Base-by-base conservation (phyloP, 768 basidiomycete genomes). In the Pleurotus tuber-regium region DNA sequence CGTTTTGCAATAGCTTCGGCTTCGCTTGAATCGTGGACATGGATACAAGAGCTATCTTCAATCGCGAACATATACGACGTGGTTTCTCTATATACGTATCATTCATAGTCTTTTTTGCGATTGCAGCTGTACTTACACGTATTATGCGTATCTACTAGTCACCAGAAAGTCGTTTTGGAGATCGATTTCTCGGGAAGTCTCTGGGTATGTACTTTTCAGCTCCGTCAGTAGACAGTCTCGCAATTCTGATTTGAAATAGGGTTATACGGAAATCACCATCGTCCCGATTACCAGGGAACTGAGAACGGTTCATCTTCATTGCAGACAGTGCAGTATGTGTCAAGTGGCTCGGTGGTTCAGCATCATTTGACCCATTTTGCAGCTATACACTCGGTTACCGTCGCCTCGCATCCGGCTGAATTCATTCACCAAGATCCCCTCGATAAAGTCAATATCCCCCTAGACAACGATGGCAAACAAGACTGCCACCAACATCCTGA, bases 91-190 rank as follows among this genome's bases (percentile, higher is more conserved):
- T 92, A 92, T 92, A 88, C 82, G 90, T 90, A 61, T 62, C 62
- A 55, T 71, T 56, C 57, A 49, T 56, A 61, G 72, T 61, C 50
- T 55, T 52, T 66, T 53, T 51, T 40, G 49, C 52, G 57, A 51
- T 26, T 40, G 46, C 46, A 44, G 31, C 43, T 50, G 49, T 66
- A 61, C 71, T 79, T 80, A 82, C 66, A 73, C 66, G 59, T 46
- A 3, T 55, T 66, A 61, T 65, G 61, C 67, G 76, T 83, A 66
- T 86, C 67, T 84, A 92, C 87, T 85, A 91, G 88, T 71, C 90
- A 96, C 72, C 96, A 98, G 80, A 92, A 92, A 67, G 94, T 97
- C 44, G 89, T 91, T 55, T 74, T 98, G 59, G 92, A 96, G 72
- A 84, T 98, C 55, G 92, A 95, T 75, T 93, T 97, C 67, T 79